Evolutionary conservation across 2,329 filamentous ascomycete species (phyloP).

Genomic region (Fusarium virguliforme): DNA sequence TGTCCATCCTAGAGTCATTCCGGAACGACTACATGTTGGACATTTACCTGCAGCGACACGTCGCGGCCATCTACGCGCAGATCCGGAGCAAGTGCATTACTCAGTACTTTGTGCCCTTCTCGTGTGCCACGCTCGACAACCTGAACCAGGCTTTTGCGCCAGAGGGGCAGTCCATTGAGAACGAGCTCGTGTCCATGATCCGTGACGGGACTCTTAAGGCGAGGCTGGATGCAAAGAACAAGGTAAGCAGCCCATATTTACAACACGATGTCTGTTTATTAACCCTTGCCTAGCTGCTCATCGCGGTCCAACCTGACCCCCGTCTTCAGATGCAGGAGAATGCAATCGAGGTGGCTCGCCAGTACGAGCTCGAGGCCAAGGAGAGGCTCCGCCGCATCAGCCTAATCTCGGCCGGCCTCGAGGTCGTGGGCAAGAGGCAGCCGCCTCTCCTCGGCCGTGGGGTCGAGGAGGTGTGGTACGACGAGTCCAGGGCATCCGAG

Average conservation of each 20-base stretch:
- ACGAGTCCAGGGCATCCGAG: conserved; percentile 45
- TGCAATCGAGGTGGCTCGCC: conserved; percentile 77
- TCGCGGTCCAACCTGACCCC: conserved; percentile 77
- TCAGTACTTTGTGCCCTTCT: conserved; percentile 94
- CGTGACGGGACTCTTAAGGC: conserved; percentile 79
- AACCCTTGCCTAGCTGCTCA: conserved; percentile 71
- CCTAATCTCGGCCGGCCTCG: conserved; percentile 81
- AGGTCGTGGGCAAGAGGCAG: conserved; percentile 64
- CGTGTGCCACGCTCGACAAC: conserved; percentile 84
- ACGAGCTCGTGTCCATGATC: conserved; percentile 87
- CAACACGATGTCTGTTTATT: conserved; percentile 6
- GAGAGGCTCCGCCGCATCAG: conserved; percentile 85
- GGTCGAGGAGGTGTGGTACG: conserved; percentile 57
- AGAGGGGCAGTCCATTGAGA: conserved; percentile 74
- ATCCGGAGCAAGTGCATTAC: conserved; percentile 94
- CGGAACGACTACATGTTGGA: conserved; percentile 92
- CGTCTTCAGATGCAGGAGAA: conserved; percentile 80
- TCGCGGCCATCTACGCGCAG: conserved; percentile 77
- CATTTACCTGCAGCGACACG: conserved; percentile 83
- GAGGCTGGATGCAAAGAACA: conserved; percentile 87
- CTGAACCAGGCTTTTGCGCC: conserved; percentile 84
- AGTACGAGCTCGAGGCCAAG: conserved; percentile 82
- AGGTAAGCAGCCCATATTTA: conserved; percentile 61
- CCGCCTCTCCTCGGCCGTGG: conserved; percentile 25
- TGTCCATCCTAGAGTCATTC: conserved; percentile 86